A percentile compares a stretch with the other conserved stretches of the same genome.
These are phyloP conservation scores for Bauhinia variegata DNA, from an alignment of 306 rosid species.

Conservation along the genomic window DNA sequence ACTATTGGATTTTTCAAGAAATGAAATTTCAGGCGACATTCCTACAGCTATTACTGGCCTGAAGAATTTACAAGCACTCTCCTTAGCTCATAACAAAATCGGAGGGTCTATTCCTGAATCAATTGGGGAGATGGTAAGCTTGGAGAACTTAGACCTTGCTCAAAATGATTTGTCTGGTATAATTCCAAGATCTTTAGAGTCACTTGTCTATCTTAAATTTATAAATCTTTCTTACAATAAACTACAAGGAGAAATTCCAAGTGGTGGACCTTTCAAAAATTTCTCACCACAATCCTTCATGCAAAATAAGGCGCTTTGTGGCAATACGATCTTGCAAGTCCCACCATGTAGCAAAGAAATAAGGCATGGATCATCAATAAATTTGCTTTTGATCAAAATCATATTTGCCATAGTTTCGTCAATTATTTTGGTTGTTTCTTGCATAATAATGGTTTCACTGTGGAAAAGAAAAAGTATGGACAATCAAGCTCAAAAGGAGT, in stretches of 20 bases:
- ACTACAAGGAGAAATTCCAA: no score
- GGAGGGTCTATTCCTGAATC: slow-evolving; percentile 26
- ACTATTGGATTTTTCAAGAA: slow-evolving; percentile 27
- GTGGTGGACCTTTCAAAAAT: neutral
- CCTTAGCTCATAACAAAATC: slow-evolving; percentile 9
- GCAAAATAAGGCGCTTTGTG: slow-evolving; percentile 3
- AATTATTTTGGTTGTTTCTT: neutral
- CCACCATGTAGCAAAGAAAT: neutral
- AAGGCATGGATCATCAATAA: neutral
- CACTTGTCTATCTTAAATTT: no score
- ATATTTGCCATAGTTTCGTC: neutral
- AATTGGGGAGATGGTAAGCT: slow-evolving; percentile 5
- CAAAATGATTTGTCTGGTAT: slow-evolving; percentile 1
- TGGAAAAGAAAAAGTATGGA: neutral
- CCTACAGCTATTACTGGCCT: slow-evolving; percentile 29
- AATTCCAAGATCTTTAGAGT: neutral
- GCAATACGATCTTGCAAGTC: neutral
- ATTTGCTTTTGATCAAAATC: neutral
- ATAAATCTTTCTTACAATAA: no score
- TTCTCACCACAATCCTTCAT: no score
- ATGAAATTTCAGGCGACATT: slow-evolving; percentile 19
- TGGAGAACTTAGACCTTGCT: neutral
- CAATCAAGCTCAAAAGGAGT: neutral
- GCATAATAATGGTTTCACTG: neutral
- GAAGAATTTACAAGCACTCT: neutral